Conservation (phyloP, 140 eudicot genomes). For the Bidens hawaiensis region DNA sequence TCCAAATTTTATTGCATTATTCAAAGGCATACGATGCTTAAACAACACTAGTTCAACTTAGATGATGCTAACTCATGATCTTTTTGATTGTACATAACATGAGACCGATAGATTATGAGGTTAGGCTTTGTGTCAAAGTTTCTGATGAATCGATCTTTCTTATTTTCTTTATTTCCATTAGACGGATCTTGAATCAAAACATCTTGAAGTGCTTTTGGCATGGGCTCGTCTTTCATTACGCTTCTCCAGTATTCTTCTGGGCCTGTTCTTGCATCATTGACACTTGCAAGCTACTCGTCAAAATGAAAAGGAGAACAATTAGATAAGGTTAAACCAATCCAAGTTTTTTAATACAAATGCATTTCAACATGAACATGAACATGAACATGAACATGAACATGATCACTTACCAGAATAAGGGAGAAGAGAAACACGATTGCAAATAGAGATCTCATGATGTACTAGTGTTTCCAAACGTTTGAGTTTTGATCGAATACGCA, state of each 20-base stretch:
- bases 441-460: conserved; percentile 34
- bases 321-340: not conserved
- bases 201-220: too few species aligned
- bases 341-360: not conserved
- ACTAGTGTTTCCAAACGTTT: not conserved
- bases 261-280: too few species aligned
- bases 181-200: too few species aligned
- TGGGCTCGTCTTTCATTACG: too few species aligned
- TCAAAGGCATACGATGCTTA: not conserved
- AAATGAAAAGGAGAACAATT: not conserved
- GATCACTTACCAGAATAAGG: conserved; percentile 35
- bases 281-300: conserved; percentile 2
- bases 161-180: not conserved
- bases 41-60: conserved; percentile 11
- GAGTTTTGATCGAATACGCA: not conserved
- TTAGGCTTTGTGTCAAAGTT: conserved; percentile 40
- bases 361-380: not conserved
- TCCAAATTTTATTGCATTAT: not conserved
- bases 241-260: too few species aligned
- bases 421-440: conserved; percentile 19
- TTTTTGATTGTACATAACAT: conserved; percentile 26
- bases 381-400: not conserved
- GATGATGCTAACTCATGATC: conserved; percentile 28
- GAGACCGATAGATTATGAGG: conserved; percentile 54
- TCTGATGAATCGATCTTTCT: conserved; percentile 22